These are phyloP conservation scores for Aspergillus piperis DNA, from an alignment of 2,329 filamentous ascomycete genomes.

Conservation along the genomic window DNA sequence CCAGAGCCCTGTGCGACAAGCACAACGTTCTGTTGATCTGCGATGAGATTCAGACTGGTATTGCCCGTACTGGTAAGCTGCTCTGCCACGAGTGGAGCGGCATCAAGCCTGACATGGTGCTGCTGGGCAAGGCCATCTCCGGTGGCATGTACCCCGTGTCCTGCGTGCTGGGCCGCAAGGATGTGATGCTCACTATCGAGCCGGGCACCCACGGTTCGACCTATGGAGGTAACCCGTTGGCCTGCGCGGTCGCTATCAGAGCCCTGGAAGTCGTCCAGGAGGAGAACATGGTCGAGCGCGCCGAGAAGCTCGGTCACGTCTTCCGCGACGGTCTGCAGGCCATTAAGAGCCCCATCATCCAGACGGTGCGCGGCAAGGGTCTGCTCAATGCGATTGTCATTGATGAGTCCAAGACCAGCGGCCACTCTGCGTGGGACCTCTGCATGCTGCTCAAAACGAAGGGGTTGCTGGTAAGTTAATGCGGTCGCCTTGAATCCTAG, in stretches of 20 bases:
- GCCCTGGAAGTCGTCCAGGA: slow-evolving; percentile 93
- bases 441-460: slow-evolving; percentile 95
- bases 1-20: slow-evolving; percentile 85
- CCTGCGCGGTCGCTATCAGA: slow-evolving; percentile 91
- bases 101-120: slow-evolving; percentile 92
- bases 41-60: slow-evolving; percentile 98
- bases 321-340: slow-evolving; percentile 78
- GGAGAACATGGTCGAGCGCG: slow-evolving; percentile 80
- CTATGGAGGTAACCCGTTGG: slow-evolving; percentile 96
- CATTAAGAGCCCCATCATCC: slow-evolving; percentile 78
- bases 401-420: slow-evolving; percentile 81
- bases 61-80: slow-evolving; percentile 90
- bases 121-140: slow-evolving; percentile 95
- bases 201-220: slow-evolving; percentile 96
- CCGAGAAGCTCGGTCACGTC: slow-evolving; percentile 75
- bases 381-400: slow-evolving; percentile 95
- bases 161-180: slow-evolving; percentile 81
- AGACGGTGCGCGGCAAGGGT: slow-evolving; percentile 84
- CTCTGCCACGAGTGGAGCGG: slow-evolving; percentile 92
- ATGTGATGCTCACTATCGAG: slow-evolving; percentile 94
- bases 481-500: neutral
- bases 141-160: slow-evolving; percentile 99
- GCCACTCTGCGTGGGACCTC: slow-evolving; percentile 91
- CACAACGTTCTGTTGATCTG: slow-evolving; percentile 95
- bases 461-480: slow-evolving; percentile 74